These are phyloP conservation scores for Arthrobotrys iridis DNA, from an alignment of 2,329 filamentous ascomycete species.

Conservation along the genomic window DNA sequence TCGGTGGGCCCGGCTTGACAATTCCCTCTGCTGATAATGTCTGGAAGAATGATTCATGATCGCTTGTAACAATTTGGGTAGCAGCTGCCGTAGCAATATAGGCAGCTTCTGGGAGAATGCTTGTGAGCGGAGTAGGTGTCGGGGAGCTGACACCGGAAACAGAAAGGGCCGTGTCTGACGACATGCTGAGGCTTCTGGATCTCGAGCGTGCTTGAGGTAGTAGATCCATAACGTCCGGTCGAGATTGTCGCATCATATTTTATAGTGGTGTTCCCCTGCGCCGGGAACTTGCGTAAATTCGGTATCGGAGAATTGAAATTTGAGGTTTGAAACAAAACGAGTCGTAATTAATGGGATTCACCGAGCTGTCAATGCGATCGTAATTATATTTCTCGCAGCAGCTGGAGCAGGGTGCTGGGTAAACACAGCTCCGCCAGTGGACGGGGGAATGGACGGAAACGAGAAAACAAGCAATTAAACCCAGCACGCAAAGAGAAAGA, in stretches of 20 bases:
- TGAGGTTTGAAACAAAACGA: neutral
- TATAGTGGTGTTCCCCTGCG: neutral
- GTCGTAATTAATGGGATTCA: conserved; percentile 2
- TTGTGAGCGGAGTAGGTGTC: conserved; percentile 69
- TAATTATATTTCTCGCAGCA: conserved; percentile 21
- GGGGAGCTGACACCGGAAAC: conserved; percentile 8
- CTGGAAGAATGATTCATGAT: conserved; percentile 79
- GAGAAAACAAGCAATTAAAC: conserved; percentile 46
- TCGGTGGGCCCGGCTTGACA: conserved; percentile 68
- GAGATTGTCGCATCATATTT: conserved; percentile 48
- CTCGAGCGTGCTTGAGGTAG: conserved; percentile 35
- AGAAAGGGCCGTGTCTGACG: conserved; percentile 45
- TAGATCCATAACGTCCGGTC: conserved; percentile 44
- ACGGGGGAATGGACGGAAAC: conserved; percentile 44
- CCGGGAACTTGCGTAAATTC: neutral
- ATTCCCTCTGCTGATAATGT: conserved; percentile 77
- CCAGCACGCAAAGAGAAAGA: conserved; percentile 36
- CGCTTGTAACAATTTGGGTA: conserved; percentile 88
- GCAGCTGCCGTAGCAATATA: conserved; percentile 91
- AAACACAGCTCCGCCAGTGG: conserved; percentile 22
- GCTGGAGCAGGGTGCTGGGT: conserved; percentile 4
- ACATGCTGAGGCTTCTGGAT: conserved; percentile 50
- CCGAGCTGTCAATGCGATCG: conserved; percentile 24
- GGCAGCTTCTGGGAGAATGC: conserved; percentile 78
- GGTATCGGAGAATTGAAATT: neutral